These are phyloP conservation scores for Carex arenaria DNA, from an alignment of 202 grass and related monocot species.

Conservation along the genomic window DNA sequence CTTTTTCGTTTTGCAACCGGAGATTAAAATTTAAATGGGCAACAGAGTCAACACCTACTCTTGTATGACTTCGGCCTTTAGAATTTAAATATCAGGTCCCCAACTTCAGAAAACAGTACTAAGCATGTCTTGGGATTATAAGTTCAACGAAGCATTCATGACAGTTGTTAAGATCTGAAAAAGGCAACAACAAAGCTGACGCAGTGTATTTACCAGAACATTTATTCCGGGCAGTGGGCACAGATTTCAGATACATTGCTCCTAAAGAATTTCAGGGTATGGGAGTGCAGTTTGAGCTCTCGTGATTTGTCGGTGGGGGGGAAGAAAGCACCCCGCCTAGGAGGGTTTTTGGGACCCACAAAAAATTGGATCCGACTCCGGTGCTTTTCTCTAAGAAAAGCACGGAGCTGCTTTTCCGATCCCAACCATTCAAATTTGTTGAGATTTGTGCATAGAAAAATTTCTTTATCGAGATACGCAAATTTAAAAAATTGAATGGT, in stretches of 20 bases:
- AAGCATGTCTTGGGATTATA: conserved; percentile 1
- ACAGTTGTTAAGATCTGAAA: not conserved
- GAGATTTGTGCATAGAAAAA: too few species aligned
- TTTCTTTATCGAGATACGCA: too few species aligned
- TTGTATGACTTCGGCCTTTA: not conserved
- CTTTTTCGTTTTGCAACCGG: not conserved
- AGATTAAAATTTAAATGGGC: not conserved
- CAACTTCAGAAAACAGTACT: not conserved
- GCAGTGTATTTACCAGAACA: not conserved
- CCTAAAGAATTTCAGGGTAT: not conserved
- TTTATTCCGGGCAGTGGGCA: not conserved
- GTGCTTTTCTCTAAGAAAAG: too few species aligned
- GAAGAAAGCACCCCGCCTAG: not conserved
- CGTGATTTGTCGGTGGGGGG: conserved; percentile 16
- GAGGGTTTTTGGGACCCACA: not conserved
- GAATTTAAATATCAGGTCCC: not conserved
- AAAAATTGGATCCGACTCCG: too few species aligned
- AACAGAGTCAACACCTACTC: not conserved
- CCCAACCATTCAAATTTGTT: too few species aligned
- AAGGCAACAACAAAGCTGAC: not conserved
- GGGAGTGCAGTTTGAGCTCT: not conserved
- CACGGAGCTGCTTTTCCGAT: too few species aligned
- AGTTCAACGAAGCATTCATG: not conserved
- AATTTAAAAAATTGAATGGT: too few species aligned
- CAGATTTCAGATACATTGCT: not conserved